Conservation (phyloP, 2,329 filamentous ascomycete species). For the Trichoderma citrinoviride region DNA sequence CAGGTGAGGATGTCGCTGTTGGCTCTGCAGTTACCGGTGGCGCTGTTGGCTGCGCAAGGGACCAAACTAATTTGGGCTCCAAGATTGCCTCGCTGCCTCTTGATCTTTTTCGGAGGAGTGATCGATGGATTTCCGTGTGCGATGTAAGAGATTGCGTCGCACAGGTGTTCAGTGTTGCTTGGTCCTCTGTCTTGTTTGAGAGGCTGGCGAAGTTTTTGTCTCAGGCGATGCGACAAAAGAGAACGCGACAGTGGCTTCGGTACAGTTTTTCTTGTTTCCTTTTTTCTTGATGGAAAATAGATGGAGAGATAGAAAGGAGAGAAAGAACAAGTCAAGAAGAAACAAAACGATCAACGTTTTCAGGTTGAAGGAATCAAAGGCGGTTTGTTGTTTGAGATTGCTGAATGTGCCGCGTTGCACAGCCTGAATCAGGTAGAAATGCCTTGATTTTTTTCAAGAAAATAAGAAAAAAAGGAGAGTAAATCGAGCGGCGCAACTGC, state of each 20-base stretch:
- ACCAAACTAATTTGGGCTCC: background rate
- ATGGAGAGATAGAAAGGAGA: background rate
- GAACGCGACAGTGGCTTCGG: background rate
- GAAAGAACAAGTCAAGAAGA: background rate
- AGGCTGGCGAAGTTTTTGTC: conserved; percentile 12
- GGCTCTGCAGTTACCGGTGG: background rate
- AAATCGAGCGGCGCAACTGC: conserved; percentile 1
- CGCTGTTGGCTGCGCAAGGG: background rate
- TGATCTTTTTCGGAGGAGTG: background rate
- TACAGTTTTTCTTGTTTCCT: background rate
- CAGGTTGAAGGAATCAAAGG: conserved; percentile 14
- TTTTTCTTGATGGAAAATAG: background rate
- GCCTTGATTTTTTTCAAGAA: conserved; percentile 5
- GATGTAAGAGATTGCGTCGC: conserved; percentile 7
- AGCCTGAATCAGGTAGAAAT: background rate
- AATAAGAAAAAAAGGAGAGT: conserved; percentile 13
- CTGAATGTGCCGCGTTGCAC: conserved; percentile 1
- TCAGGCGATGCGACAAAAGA: background rate
- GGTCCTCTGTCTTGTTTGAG: conserved; percentile 1
- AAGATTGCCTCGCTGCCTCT: background rate
- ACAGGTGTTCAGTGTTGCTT: conserved; percentile 16
- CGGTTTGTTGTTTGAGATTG: background rate
- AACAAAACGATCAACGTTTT: conserved; percentile 19
- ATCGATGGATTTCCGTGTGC: background rate
- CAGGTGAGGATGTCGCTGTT: conserved; percentile 11